These are phyloP conservation scores for Colletotrichum cuscutae DNA, from an alignment of 2,329 filamentous ascomycete species.

Conservation along the genomic window DNA sequence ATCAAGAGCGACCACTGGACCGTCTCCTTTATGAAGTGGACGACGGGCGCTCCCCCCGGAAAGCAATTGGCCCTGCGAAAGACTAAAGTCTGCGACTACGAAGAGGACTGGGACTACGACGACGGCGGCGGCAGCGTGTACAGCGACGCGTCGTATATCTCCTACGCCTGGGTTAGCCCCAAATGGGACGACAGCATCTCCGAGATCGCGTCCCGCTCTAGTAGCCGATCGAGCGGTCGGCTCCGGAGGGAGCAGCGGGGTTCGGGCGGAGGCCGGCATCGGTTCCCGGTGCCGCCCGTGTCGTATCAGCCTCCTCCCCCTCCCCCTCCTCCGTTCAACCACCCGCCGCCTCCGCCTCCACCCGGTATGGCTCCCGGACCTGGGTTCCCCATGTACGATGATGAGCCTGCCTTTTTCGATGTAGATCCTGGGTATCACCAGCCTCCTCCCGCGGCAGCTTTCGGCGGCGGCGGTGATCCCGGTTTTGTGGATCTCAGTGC, in stretches of 20 bases:
- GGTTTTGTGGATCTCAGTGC: constrained; percentile 31
- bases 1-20: constrained; percentile 31
- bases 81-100: constrained; percentile 13
- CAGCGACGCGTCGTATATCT: constrained; percentile 21
- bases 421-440: background rate
- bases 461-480: constrained; percentile 7
- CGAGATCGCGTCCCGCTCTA: constrained; percentile 21
- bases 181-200: constrained; percentile 34
- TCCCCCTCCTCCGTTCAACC: background rate
- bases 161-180: constrained; percentile 32
- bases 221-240: constrained; percentile 20
- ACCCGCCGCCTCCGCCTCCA: constrained; percentile 22
- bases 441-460: background rate
- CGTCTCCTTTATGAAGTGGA: constrained; percentile 34
- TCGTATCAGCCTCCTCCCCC: background rate
- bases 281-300: constrained; percentile 8
- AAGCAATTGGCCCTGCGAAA: constrained; percentile 31
- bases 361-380: constrained; percentile 5
- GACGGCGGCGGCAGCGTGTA: constrained; percentile 22
- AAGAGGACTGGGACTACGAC: constrained; percentile 29
- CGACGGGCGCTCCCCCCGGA: constrained; percentile 27
- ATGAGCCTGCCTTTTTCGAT: background rate
- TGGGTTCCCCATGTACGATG: background rate
- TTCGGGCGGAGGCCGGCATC: background rate
- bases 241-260: background rate